Base-by-base conservation (phyloP, 495 filamentous ascomycete species). In the Ascodesmis nigricans region DNA sequence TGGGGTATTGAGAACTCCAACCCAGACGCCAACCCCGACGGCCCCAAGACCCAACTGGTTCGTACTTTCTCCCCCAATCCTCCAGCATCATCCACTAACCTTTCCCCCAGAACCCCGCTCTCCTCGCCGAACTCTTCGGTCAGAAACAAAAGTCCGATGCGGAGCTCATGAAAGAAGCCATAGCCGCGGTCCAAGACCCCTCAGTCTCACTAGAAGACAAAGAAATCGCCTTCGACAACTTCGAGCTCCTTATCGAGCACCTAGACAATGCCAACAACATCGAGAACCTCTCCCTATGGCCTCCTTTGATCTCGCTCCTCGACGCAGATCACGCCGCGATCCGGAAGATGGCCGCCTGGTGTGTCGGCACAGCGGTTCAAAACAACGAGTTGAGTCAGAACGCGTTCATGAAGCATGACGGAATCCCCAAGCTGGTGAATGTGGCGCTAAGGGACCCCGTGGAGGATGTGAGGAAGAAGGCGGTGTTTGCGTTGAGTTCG, bases 231-330 rank as follows among this genome's bases (percentile, higher is more conserved):
- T 91, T 93, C 55, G 87, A 97, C 64, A 91, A 93, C 59, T 76
- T 95, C 33, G 82, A 93, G 58, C 75, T 90, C 52, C 59, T 93
- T 25, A 71, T 95, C 44, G 87, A 92, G 59, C 65, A 61, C 24
- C 66, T 95, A 40, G 87, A 97, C 60, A 97, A 95, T 56, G 82
- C 87, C 29, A 93, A 92, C 60, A 83, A 91, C 53, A 60, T 92
- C 35, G 72, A 71, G 29, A 64, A 65, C 4, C 58, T 92, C 10
- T 65, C 64, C 4, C 58, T 93, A 30, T 97, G 87, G 87, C 62
- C 65, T 4, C 78, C 78, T 13, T 57, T 97, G 30, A 59, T 91
- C 4, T 45, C 56, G 1, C 63, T 78, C 25, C 62, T 97, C 11
- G 50, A 59, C 28, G 62, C 73, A 39, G 59, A 65, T 19, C 77